These are phyloP conservation scores for Lithocarpus polystachyus DNA, from an alignment of 306 rosid genomes.

Conservation along the genomic window DNA sequence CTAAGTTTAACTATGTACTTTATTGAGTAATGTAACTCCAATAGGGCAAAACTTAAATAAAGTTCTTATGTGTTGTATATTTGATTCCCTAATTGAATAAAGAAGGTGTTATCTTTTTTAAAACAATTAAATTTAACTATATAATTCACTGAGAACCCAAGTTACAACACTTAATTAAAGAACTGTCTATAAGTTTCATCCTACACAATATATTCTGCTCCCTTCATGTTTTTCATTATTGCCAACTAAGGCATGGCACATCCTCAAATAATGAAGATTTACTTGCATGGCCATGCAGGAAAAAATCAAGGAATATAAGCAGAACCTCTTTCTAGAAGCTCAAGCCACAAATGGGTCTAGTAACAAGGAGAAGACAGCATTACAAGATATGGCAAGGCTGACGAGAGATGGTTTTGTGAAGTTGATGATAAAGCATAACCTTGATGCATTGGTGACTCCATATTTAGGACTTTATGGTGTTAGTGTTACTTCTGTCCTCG, in stretches of 20 bases:
- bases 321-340: slow-evolving; percentile 16
- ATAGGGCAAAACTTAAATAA: no score
- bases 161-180: no score
- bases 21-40: no score
- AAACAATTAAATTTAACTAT: no score
- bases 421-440: slow-evolving; percentile 22
- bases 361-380: slow-evolving; percentile 12
- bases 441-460: slow-evolving; percentile 52
- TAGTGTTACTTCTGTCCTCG: slow-evolving; percentile 32
- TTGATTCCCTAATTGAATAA: no score
- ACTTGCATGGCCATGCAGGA: slow-evolving; percentile 6
- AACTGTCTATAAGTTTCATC: no score
- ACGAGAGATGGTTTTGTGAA: slow-evolving; percentile 20
- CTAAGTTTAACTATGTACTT: no score
- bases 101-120: no score
- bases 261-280: background rate
- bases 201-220: no score
- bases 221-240: background rate
- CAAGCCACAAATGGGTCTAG: slow-evolving; percentile 28
- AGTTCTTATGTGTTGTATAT: no score
- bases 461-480: background rate
- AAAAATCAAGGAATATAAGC: slow-evolving; percentile 6
- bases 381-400: slow-evolving; percentile 14
- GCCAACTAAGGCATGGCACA: no score
- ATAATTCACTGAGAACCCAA: no score